Percentiles rank a stretch among this genome's conserved stretches.
Evolutionary conservation across 2,329 filamentous ascomycete genomes (phyloP).

Genomic region (Hyphodiscus sp.): DNA sequence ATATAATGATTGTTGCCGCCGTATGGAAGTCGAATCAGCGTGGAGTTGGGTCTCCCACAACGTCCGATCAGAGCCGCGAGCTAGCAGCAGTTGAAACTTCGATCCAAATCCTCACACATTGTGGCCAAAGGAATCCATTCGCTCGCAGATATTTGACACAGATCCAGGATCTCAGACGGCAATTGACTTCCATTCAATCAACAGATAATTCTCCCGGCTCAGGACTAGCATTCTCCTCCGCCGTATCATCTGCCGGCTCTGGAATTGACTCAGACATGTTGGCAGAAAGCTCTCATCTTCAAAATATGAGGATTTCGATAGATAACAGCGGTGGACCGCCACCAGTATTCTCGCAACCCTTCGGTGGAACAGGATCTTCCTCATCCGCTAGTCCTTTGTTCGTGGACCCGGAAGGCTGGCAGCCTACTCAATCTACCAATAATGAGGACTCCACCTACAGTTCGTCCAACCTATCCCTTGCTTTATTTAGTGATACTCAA

Average conservation of each 20-base stretch:
- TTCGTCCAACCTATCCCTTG: background rate
- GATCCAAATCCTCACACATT: slow-evolving; percentile 12
- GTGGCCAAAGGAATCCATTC: slow-evolving; percentile 13
- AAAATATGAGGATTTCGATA: slow-evolving; percentile 3
- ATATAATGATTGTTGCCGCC: slow-evolving; percentile 11
- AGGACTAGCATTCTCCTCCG: slow-evolving; percentile 3
- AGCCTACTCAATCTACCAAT: slow-evolving; percentile 1
- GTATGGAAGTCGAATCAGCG: slow-evolving; percentile 10
- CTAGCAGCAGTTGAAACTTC: slow-evolving; percentile 9
- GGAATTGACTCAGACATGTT: slow-evolving; percentile 3
- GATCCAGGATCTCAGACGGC: slow-evolving; percentile 8
- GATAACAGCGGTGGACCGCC: background rate
- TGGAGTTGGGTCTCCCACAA: slow-evolving; percentile 1
- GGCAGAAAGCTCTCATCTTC: slow-evolving; percentile 5
- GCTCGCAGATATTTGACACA: slow-evolving; percentile 10
- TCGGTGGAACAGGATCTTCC: slow-evolving; percentile 1
- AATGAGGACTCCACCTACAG: background rate
- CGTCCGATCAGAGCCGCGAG: slow-evolving; percentile 6
- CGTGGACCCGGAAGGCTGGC: slow-evolving; percentile 3
- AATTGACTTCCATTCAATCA: slow-evolving; percentile 2
- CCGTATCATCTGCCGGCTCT: slow-evolving; percentile 6
- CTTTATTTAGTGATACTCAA: too few species aligned
- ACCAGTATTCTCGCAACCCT: background rate
- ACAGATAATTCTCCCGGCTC: slow-evolving; percentile 1
- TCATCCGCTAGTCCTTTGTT: background rate